Evolutionary conservation across 164 flowering plant species (phyloP), one percentile per base, ranked within the genome.

Genomic region (Buxus sempervirens): DNA sequence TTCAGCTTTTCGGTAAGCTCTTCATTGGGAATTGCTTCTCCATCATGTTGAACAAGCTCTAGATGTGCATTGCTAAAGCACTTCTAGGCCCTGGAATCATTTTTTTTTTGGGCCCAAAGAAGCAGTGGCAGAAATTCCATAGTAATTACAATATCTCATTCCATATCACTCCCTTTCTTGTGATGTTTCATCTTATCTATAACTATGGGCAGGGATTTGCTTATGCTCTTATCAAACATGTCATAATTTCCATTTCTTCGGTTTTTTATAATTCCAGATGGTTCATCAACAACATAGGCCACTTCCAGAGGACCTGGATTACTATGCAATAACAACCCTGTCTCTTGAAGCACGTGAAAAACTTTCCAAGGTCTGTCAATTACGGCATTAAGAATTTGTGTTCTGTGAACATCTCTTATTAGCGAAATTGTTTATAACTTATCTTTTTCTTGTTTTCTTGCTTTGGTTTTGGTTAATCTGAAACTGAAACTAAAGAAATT

Each of bases 301-400:
- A 56, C 89, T 95, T 61, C 89, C 97, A 18, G 96, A 87, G 64
- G 86, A 88, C 75, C 78, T 95, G 70, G 96, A 95, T 84, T 95
- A 89, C 70, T 48, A 83, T 80, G 79, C 92, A 41, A 92, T 95
- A 88, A 83, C 84, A 70, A 91, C 88, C 28, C 82, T 95, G 68
- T 95, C 86, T 16, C 81, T 75, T 75, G 97, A 92, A 82, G 85
- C 94, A 68, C 91, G 97, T 68, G 99, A 95, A 73, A 95, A 95
- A 69, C 88, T 95, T 62, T 80, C 97, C 69, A 92, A 90, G 97
- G 97, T 95, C 9, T 66, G 69, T 67, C 36, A n/a, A n/a, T n/a
- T n/a, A n/a, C n/a, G n/a, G n/a, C n/a, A n/a, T n/a, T n/a, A 10
- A 45, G 15, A 14, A 49, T 14, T 67, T 58, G 13, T 36, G 20